These are phyloP conservation scores for Bipolaris victoriae DNA, from an alignment of 2,329 filamentous ascomycete species.

Conservation along the genomic window DNA sequence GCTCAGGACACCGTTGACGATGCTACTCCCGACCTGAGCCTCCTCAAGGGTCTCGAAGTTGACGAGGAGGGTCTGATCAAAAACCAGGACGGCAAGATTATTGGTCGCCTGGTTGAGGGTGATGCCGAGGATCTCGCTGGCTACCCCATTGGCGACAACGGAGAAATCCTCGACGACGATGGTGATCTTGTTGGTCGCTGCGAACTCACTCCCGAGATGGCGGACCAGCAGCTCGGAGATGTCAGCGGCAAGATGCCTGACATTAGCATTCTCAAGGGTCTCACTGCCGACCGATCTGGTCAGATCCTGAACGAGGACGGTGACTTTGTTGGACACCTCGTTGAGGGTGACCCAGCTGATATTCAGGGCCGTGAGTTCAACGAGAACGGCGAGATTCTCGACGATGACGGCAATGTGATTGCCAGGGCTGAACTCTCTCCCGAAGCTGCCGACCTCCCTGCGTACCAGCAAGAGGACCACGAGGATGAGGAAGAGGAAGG, in stretches of 20 bases:
- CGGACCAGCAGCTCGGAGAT: slow-evolving; percentile 51
- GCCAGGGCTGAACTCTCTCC: slow-evolving; percentile 59
- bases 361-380: slow-evolving; percentile 59
- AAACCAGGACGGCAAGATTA: slow-evolving; percentile 57
- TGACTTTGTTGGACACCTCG: slow-evolving; percentile 56
- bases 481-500: slow-evolving; percentile 40
- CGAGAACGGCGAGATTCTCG: slow-evolving; percentile 61
- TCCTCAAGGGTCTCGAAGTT: slow-evolving; percentile 60
- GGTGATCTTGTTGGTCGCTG: slow-evolving; percentile 62
- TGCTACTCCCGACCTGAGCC: slow-evolving; percentile 53
- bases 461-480: slow-evolving; percentile 34
- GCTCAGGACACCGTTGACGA: slow-evolving; percentile 39
- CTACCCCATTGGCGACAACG: slow-evolving; percentile 60
- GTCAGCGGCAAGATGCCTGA: slow-evolving; percentile 51
- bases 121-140: slow-evolving; percentile 60
- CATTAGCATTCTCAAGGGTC: slow-evolving; percentile 55
- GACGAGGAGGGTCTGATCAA: slow-evolving; percentile 61
- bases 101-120: slow-evolving; percentile 59
- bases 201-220: slow-evolving; percentile 56
- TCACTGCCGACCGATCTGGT: slow-evolving; percentile 55
- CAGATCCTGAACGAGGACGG: slow-evolving; percentile 59
- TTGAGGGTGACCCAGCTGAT: slow-evolving; percentile 56
- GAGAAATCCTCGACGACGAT: slow-evolving; percentile 62
- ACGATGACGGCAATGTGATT: slow-evolving; percentile 60
- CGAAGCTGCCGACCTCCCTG: slow-evolving; percentile 51